phyloP scores from a whole-genome alignment of 495 filamentous ascomycete species.

The Diplogelasinospora grovesii region DNA sequence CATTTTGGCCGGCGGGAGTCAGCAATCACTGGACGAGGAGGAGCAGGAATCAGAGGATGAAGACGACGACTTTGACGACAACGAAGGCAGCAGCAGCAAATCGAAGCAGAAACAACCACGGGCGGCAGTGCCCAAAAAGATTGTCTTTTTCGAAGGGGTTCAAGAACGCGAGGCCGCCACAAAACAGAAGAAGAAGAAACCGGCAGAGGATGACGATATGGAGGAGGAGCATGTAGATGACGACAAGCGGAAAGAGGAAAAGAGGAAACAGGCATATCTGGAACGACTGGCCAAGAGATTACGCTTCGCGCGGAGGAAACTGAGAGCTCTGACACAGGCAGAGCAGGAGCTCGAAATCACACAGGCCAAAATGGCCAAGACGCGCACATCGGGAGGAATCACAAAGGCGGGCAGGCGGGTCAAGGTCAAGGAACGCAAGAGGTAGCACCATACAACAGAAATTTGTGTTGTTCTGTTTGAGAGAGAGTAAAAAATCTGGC shows the following conservation, averaged over 20 bases:
- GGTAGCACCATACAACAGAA: slow-evolving; percentile 40
- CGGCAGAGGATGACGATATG: slow-evolving; percentile 4
- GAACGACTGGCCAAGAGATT: slow-evolving; percentile 44
- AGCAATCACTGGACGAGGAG: slow-evolving; percentile 15
- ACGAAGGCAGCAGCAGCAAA: slow-evolving; percentile 11
- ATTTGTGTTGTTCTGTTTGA: not conserved
- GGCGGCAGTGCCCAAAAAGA: slow-evolving; percentile 31
- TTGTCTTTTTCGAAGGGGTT: slow-evolving; percentile 36
- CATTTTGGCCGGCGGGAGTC: slow-evolving; percentile 28
- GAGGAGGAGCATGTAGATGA: too few relatives aligned
- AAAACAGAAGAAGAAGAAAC: slow-evolving; percentile 13
- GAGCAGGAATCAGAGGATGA: slow-evolving; percentile 21
- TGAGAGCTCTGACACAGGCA: slow-evolving; percentile 61
- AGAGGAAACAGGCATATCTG: slow-evolving; percentile 42
- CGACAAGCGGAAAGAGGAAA: slow-evolving; percentile 41
- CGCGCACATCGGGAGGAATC: slow-evolving; percentile 60
- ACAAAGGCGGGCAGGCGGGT: slow-evolving; percentile 79
- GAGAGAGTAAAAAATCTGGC: not conserved
- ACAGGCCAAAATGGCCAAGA: slow-evolving; percentile 60
- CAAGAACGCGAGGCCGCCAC: slow-evolving; percentile 26
- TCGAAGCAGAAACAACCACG: not conserved
- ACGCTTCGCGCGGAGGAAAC: slow-evolving; percentile 57
- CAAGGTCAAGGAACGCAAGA: slow-evolving; percentile 77
- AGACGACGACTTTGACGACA: slow-evolving; percentile 20
- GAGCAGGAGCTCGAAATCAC: slow-evolving; percentile 71